Base-by-base conservation (phyloP, 1,284 basidiomycete species). In the Puccinia polysora region DNA sequence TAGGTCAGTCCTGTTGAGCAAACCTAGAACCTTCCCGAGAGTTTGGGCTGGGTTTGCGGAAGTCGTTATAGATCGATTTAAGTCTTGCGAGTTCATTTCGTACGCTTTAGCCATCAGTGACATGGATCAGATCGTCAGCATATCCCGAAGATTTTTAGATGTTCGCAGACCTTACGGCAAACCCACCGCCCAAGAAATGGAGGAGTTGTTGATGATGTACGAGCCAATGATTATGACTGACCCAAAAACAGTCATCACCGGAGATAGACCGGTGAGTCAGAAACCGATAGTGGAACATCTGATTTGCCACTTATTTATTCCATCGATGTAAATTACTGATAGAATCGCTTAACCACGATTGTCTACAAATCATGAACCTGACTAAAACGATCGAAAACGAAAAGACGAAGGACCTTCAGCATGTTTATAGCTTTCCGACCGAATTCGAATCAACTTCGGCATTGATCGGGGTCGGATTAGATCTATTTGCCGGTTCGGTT, bases 361-460 rank as follows among this genome's bases (percentile, higher is more conserved):
- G n/a, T n/a, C n/a, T n/a, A n/a, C n/a, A n/a, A n/a, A n/a, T n/a
- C n/a, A n/a, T n/a, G n/a, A n/a, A n/a, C n/a, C n/a, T n/a, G n/a
- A n/a, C n/a, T n/a, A n/a, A 4, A 63, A 4, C 2, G 43, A 18
- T 53, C 52, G 71, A 56, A 25, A 49, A 38, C 71, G 38, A 76
- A 38, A 5, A 90, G 87, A 84, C 91, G 28, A 83, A 86, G n/a
- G 86, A 87, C 59, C 83, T 87, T 15, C 82, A 83, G 45, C 80
- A 82, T 23, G 86, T 95, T 64, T 77, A 87, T 23, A 88, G 91
- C 1, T 85, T 89, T 0, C 89, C 94, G 0, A 87, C 94, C 0
- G 84, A 91, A 2, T 85, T 97, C 36, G 95, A 98, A 80, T 93
- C 90, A 4, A 97, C 93, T 0, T 89, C 90, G 0, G 81, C 96